These are phyloP conservation scores for Chrysoporthe austroafricana DNA, from an alignment of 2,329 filamentous ascomycete species.

Conservation along the genomic window DNA sequence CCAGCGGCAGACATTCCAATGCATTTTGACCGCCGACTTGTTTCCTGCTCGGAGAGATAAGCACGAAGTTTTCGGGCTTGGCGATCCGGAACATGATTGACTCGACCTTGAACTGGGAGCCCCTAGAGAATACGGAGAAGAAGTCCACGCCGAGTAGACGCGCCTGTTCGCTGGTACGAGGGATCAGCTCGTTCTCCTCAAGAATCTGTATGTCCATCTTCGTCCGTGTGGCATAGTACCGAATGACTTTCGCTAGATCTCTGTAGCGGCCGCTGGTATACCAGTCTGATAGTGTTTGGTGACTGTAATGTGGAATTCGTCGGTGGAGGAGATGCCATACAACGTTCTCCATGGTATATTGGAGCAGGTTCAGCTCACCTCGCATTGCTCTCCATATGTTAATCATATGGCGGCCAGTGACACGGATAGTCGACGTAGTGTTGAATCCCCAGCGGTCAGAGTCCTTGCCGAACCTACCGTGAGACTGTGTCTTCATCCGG, in stretches of 20 bases:
- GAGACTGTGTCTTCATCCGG: slow-evolving; percentile 80
- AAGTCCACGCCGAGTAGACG: slow-evolving; percentile 93
- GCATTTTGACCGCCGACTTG: slow-evolving; percentile 95
- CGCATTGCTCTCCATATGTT: slow-evolving; percentile 98
- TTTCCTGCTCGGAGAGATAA: slow-evolving; percentile 86
- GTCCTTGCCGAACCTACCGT: slow-evolving; percentile 84
- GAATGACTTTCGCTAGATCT: slow-evolving; percentile 74
- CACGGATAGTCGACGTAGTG: slow-evolving; percentile 84
- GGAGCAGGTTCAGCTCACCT: slow-evolving; percentile 84
- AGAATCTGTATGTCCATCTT: slow-evolving; percentile 88
- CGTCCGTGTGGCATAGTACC: slow-evolving; percentile 77
- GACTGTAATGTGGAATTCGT: slow-evolving; percentile 85
- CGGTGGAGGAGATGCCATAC: slow-evolving; percentile 87
- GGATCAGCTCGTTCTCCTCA: slow-evolving; percentile 84
- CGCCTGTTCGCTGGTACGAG: slow-evolving; percentile 92
- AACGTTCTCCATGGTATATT: slow-evolving; percentile 97
- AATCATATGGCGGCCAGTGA: slow-evolving; percentile 95
- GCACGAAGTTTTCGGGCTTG: slow-evolving; percentile 91
- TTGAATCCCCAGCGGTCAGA: slow-evolving; percentile 92
- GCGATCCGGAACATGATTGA: slow-evolving; percentile 98
- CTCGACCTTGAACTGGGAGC: slow-evolving; percentile 98
- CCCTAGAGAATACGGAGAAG: slow-evolving; percentile 91
- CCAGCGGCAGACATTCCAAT: slow-evolving; percentile 88
- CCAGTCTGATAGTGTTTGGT: slow-evolving; percentile 80
- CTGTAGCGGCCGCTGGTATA: slow-evolving; percentile 70